phyloP scores from a whole-genome alignment of 1,284 basidiomycete genomes.

The Tylopilus sp. region DNA sequence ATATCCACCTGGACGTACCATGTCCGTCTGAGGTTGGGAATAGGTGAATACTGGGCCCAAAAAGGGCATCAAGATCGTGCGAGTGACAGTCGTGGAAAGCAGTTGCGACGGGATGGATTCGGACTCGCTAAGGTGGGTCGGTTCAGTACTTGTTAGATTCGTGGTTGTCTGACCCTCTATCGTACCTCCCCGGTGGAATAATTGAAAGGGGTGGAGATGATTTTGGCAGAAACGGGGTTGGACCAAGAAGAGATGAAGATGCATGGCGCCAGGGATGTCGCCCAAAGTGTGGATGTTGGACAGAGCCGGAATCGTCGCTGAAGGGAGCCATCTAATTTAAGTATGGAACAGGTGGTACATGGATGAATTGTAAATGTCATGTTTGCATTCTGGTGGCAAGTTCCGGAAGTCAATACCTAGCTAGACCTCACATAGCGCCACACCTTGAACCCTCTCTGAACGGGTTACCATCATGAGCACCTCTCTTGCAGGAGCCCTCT shows the following conservation, averaged over 20 bases:
- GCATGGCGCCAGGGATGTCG: conserved; percentile 32
- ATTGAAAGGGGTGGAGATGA: conserved; percentile 78
- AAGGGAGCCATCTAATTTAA: neutral
- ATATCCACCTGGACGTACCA: conserved; percentile 25
- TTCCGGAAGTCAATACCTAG: too few relatives aligned
- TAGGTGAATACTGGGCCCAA: conserved; percentile 80
- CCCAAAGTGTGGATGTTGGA: conserved; percentile 18
- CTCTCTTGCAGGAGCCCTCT: conserved; percentile 3
- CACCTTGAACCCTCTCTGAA: conserved; percentile 15
- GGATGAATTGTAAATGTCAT: too few relatives aligned
- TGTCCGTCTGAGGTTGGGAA: too few relatives aligned
- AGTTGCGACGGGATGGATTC: conserved; percentile 77
- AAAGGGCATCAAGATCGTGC: conserved; percentile 52
- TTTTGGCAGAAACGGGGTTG: conserved; percentile 80
- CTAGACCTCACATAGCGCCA: too few relatives aligned
- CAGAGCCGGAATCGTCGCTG: conserved; percentile 54
- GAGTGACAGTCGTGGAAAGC: conserved; percentile 73
- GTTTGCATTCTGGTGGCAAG: too few relatives aligned
- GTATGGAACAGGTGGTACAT: too few relatives aligned
- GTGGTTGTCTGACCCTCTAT: neutral
- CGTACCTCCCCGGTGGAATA: conserved; percentile 49
- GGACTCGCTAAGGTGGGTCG: conserved; percentile 56
- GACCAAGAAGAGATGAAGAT: conserved; percentile 76
- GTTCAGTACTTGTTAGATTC: neutral
- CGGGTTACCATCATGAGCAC: conserved; percentile 8